These are phyloP conservation scores for Keithomyces neogunnii DNA, from an alignment of 2,329 filamentous ascomycete genomes.

Conservation along the genomic window DNA sequence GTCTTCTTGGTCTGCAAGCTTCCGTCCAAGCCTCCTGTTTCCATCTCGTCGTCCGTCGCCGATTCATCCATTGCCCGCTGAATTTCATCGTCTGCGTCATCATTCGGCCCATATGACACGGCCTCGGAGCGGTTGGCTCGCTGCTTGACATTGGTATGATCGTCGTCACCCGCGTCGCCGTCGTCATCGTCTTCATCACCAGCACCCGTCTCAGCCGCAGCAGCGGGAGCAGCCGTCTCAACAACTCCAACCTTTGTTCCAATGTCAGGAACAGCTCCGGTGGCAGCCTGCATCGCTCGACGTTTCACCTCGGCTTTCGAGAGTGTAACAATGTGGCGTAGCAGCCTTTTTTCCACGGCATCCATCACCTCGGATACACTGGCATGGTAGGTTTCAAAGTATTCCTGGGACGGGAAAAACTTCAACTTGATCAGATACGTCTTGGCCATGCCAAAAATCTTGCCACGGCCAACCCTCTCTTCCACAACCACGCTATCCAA, in stretches of 20 bases:
- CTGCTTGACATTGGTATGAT: conserved; percentile 67
- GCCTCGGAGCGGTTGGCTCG: conserved; percentile 70
- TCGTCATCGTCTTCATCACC: conserved; percentile 52
- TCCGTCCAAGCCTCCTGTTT: conserved; percentile 43
- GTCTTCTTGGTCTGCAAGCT: conserved; percentile 31
- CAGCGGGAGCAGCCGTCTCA: conserved; percentile 35
- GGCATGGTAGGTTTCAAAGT: conserved; percentile 79
- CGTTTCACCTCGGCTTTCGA: conserved; percentile 78
- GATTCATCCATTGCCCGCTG: conserved; percentile 54
- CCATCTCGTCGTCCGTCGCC: conserved; percentile 40
- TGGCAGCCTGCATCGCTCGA: conserved; percentile 51
- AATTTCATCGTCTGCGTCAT: conserved; percentile 80
- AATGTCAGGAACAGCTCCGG: conserved; percentile 69
- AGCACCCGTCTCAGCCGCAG: conserved; percentile 24
- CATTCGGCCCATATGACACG: conserved; percentile 84
- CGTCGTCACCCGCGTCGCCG: conserved; percentile 69
- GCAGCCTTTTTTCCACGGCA: conserved; percentile 72
- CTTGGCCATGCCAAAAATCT: conserved; percentile 64
- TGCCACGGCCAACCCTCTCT: conserved; percentile 68
- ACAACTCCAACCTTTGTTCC: conserved; percentile 44
- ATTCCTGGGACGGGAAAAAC: conserved; percentile 80
- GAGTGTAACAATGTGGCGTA: conserved; percentile 61
- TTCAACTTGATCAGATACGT: conserved; percentile 74
- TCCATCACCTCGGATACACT: conserved; percentile 65
- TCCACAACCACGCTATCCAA: conserved; percentile 73